Base-by-base conservation (phyloP, 2,329 filamentous ascomycete species). In the Aureobasidium namibiae region DNA sequence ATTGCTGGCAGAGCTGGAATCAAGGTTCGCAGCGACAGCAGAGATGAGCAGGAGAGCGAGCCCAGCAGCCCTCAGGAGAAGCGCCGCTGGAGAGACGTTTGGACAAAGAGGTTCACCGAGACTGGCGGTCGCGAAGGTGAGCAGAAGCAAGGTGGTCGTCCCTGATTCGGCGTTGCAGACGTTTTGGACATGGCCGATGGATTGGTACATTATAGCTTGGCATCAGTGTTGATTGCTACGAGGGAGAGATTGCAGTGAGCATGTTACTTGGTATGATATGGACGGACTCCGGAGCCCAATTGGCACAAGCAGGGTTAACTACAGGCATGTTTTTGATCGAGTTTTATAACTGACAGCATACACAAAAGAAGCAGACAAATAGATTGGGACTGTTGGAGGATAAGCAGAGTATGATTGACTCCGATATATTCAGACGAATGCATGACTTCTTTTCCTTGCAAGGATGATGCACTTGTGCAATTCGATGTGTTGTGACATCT, bases 1-100 rank as follows among this genome's bases (percentile, higher is more conserved):
- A 72, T 78, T 34, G 76, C 75, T 31, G 76, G 74, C 67, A 77
- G 74, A 62, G 74, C 76, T 59, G 74, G 73, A 33, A 72, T 70
- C 65, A 70, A 67, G 59, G 66, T 68, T 21, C 61, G 64, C 34
- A 62, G 62, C n/a, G 63, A 65, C 49, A 62, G 61, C 53, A 62
- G 59, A 23, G 58, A 63, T 21, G 60, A 61, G 24, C 57, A 56
- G 44, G 62, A 65, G 54, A 48, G 62, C 57, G 45, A 62, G 58
- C 48, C 49, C 26, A 57, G 41, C 36, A 61, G 64, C 45, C 65
- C 67, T 34, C 62, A 66, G 21, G 63, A 64, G 60, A 70, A 68
- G 66, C 64, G 66, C 46, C 60, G 65, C 34, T 71, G 69, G 69
- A 65, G 68, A 41, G 68, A 69, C 46, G 65, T 69, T 39, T 71